Evolutionary conservation across 2,329 filamentous ascomycete species (phyloP).

Genomic region (Penicillium corylophilum): DNA sequence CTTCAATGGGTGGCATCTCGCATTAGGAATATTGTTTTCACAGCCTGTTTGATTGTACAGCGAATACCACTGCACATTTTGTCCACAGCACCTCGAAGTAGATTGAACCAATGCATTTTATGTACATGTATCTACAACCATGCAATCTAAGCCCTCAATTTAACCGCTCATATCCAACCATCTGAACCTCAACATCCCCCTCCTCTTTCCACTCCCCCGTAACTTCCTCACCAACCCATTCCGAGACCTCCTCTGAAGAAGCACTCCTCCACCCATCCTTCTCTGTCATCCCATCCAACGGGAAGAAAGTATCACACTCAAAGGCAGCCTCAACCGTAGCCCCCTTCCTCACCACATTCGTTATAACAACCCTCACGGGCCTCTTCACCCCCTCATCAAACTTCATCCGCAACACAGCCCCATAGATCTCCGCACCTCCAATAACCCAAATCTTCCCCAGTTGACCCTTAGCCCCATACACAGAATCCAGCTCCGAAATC

Average conservation of each 20-base stretch:
- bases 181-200: conserved; percentile 50
- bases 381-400: conserved; percentile 1
- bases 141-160: not conserved
- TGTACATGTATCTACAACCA: not conserved
- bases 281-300: conserved; percentile 35
- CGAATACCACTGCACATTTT: not conserved
- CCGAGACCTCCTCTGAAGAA: conserved; percentile 34
- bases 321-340: conserved; percentile 31
- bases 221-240: conserved; percentile 46
- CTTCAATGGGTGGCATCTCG: not conserved
- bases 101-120: not conserved
- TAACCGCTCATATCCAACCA: conserved; percentile 46
- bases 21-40: not conserved
- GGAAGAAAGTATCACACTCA: conserved; percentile 52
- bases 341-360: conserved; percentile 35
- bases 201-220: conserved; percentile 47
- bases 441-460: conserved; percentile 76
- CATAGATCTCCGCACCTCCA: conserved; percentile 84
- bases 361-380: conserved; percentile 41
- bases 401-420: conserved; percentile 57
- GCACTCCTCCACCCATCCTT: conserved; percentile 35
- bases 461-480: conserved; percentile 21
- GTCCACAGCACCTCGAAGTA: not conserved
- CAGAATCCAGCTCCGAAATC: conserved; percentile 42
- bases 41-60: not conserved